Percentiles rank a stretch among this genome's conserved stretches.
These are phyloP conservation scores for Diaporthe sp. DNA, from an alignment of 2,329 filamentous ascomycete genomes.

Conservation along the genomic window DNA sequence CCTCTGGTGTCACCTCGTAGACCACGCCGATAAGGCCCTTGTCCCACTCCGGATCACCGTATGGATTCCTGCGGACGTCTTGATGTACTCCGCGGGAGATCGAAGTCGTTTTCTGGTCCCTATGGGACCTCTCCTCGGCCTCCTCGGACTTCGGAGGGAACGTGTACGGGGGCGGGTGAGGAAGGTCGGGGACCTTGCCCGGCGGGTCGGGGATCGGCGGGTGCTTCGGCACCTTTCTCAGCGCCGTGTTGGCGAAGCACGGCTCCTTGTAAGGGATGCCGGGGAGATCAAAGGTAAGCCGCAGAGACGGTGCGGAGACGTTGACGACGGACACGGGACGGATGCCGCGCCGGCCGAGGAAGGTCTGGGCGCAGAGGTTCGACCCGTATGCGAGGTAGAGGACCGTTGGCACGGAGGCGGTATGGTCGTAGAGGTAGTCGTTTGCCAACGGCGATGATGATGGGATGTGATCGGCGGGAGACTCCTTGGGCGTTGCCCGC, in stretches of 20 bases:
- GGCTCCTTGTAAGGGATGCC: conserved; percentile 90
- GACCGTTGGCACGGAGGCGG: conserved; percentile 61
- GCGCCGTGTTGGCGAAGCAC: conserved; percentile 88
- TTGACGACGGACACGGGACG: conserved; percentile 84
- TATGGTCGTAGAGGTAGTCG: conserved; percentile 40
- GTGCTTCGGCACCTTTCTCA: conserved; percentile 66
- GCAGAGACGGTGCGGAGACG: conserved; percentile 83
- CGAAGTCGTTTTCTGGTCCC: neutral
- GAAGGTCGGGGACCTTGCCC: conserved; percentile 44
- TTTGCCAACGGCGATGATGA: conserved; percentile 47
- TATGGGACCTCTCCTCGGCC: neutral
- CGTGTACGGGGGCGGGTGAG: conserved; percentile 42
- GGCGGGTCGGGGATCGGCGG: conserved; percentile 48
- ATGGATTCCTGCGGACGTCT: conserved; percentile 39
- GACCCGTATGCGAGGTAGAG: conserved; percentile 93
- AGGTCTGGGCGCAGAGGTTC: conserved; percentile 86
- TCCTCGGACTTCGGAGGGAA: conserved; percentile 22
- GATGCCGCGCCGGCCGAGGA: conserved; percentile 83
- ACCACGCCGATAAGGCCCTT: conserved; percentile 93
- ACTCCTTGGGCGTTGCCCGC: conserved; percentile 44
- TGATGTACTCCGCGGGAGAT: conserved; percentile 33
- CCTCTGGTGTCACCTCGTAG: conserved; percentile 88
- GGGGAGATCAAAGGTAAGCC: conserved; percentile 86
- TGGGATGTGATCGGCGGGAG: conserved; percentile 44
- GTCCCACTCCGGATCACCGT: conserved; percentile 74